Base-by-base conservation (phyloP, 1,284 basidiomycete species). In the Apiotrichum gamsii region DNA sequence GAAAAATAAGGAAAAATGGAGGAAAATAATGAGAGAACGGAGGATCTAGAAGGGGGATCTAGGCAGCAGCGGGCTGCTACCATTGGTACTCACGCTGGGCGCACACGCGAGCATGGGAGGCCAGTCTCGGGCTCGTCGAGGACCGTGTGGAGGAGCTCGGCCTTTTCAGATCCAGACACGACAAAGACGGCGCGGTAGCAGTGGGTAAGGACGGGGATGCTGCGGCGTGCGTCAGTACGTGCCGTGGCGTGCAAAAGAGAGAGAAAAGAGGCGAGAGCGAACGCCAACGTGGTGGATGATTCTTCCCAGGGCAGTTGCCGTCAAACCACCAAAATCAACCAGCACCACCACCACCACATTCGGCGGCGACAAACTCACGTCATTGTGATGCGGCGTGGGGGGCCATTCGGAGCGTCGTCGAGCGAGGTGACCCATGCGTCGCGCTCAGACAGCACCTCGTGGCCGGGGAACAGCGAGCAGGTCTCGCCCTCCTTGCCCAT, bases 401-500 rank as follows among this genome's bases (percentile, higher is more conserved):
- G 94, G 0, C 89, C 90, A 72, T 98, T 97, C 32, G 94, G 94
- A 44, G 85, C 86, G 74, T 97, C 90, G 42, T 87, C 82, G 62
- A 98, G 78, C 69, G 84, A 87, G 0, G 93, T 93, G 14, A 98
- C 87, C 94, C 94, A 98, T 46, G 89, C 80, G 66, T 89, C 87
- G 49, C 80, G 81, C 74, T 97, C 94, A 20, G 75, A 64, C 30
- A 98, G 79, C 34, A 97, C 80, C 46, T 80, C 80, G 70, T 97
- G 94, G 5, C 80, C 85, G 15, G 94, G 91, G 80, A 98, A 98
- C 55, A 98, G 83, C 13, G 87, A 91, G 58, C 86, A 90, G 20
- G 93, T 97, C 77, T 98, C 95, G 19, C 94, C 94, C 67, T 97
- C 94, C 5, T 87, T 84, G 18, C 91, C 91, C 79, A 90, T 83